Conservation (phyloP, 73 alveolate species). For the Tetrahymena borealis region DNA sequence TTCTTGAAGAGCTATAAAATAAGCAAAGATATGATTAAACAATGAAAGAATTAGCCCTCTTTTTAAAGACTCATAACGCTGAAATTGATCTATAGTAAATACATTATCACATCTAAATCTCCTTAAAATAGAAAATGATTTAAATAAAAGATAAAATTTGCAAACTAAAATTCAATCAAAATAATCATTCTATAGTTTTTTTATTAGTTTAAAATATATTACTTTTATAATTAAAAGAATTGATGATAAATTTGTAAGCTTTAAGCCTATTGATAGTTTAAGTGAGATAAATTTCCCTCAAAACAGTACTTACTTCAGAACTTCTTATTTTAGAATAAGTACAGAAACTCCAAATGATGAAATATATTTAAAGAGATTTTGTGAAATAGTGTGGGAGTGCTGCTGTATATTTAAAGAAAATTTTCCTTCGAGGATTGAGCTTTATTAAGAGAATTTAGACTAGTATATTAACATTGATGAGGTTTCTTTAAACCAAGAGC, state of each 20-base stretch:
- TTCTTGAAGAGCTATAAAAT: background rate
- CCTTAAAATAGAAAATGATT: no score
- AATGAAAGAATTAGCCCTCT: background rate
- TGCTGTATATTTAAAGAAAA: conserved; percentile 23
- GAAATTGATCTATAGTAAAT: background rate
- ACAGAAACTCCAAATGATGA: background rate
- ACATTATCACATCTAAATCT: no score
- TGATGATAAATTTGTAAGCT: background rate
- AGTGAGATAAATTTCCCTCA: background rate
- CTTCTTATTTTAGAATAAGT: background rate
- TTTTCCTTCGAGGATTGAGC: conserved; percentile 28
- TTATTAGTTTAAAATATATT: background rate
- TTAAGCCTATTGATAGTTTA: background rate
- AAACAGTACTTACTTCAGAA: background rate
- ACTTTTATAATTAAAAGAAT: background rate
- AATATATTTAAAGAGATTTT: background rate
- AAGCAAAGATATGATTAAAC: background rate
- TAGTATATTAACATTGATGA: conserved; percentile 2
- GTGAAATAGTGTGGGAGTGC: conserved; percentile 37
- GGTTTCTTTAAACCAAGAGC: background rate
- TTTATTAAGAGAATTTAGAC: conserved; percentile 18
- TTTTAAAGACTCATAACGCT: background rate
- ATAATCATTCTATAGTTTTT: no score
- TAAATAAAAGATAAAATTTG: no score
- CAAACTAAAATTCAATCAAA: no score